Evolutionary conservation across 2,329 filamentous ascomycete species (phyloP), one percentile per base, ranked within the genome.

Genomic region (Xylaria sp.): DNA sequence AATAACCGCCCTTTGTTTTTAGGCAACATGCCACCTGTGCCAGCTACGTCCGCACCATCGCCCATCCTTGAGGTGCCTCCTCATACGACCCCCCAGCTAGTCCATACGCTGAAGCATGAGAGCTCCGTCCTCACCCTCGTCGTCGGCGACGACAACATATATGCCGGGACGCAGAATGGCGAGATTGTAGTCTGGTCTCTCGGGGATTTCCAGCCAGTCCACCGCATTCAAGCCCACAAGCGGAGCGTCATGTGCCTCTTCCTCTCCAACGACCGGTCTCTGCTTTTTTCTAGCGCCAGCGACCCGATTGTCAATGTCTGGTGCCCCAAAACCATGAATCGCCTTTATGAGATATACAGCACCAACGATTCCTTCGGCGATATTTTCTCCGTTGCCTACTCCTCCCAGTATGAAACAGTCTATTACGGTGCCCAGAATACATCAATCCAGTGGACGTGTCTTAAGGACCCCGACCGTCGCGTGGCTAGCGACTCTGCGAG

Each of bases 221-320:
- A 86, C 41, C 89, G 89, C 27, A 87, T 98, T 19, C 90, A 95
- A 74, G 95, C 92, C 4, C 95, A 99, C 79, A 90, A 92, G 73
- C 91, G 95, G 57, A 96, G 92, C 72, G 91, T 99, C 21, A 86
- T 99, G 48, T 92, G 90, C 59, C 83, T 99, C 3, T 90, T 88
- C 73, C 82, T 99, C 25, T 93, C 91, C 8, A 83, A 87, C 53
- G 89, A 96, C 74, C 82, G 87, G 64, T 82, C 82, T 15, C 82
- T 96, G 29, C 85, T 99, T 9, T 94, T 99, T 76, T 98, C 94
- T 10, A 96, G 91, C 70, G 94, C 93, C 9, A 93, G 93, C 68
- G 95, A 99, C 73, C 91, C 94, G 1, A 90, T 97, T 60, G 89
- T 98, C 73, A 97, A 96, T 74, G 92, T 96, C 41, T 99, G 95